Evolutionary conservation across 192 early-diverging fungal genomes (phyloP).

Genomic region (Helicostylum pulchrum): DNA sequence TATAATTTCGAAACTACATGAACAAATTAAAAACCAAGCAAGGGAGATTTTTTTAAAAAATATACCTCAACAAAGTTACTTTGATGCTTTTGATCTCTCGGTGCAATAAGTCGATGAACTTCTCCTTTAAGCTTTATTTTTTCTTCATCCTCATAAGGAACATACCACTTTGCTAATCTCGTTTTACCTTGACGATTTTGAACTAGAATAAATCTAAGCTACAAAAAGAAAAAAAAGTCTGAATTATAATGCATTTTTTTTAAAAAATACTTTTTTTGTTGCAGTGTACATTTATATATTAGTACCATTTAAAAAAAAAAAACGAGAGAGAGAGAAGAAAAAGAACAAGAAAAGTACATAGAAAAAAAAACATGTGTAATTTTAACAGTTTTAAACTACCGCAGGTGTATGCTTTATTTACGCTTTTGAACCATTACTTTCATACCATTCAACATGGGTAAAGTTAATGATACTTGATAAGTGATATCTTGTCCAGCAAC

Average conservation of each 20-base stretch:
- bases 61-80: conserved; percentile 98
- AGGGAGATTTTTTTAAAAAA: background rate
- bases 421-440: conserved; percentile 30
- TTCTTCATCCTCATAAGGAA: conserved; percentile 90
- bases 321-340: no score
- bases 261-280: no score
- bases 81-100: conserved; percentile 94
- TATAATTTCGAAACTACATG: conserved; percentile 91
- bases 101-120: conserved; percentile 93
- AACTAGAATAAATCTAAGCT: conserved; percentile 95
- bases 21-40: background rate
- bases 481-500: conserved; percentile 37
- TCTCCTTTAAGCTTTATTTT: conserved; percentile 91
- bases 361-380: no score
- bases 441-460: conserved; percentile 34
- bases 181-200: conserved; percentile 99
- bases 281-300: no score
- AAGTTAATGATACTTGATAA: conserved; percentile 23
- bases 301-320: no score
- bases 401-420: background rate
- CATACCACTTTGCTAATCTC: conserved; percentile 95
- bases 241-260: no score
- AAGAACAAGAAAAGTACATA: no score
- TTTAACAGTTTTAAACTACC: no score
- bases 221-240: no score